These are phyloP conservation scores for Plantago coronopus DNA, from an alignment of 305 asterid genomes.

Conservation along the genomic window DNA sequence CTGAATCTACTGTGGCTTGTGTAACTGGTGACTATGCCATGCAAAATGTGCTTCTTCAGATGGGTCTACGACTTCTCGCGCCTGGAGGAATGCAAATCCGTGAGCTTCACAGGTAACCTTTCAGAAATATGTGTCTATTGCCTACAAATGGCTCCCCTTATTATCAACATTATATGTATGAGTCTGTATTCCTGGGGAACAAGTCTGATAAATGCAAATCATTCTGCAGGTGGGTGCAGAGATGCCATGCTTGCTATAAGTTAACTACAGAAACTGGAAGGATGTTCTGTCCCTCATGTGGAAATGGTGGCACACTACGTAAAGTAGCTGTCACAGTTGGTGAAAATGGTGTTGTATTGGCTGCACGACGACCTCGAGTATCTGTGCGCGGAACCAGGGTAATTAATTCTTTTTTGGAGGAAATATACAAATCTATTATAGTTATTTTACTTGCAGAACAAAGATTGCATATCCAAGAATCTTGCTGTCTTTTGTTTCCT, in stretches of 20 bases:
- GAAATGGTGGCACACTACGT: slow-evolving; percentile 94
- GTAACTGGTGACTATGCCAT: slow-evolving; percentile 87
- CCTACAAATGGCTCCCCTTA: not conserved
- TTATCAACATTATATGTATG: not conserved
- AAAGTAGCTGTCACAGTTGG: slow-evolving; percentile 90
- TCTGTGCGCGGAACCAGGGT: slow-evolving; percentile 97
- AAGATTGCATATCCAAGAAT: not conserved
- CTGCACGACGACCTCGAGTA: slow-evolving; percentile 74
- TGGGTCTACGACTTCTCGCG: slow-evolving; percentile 90
- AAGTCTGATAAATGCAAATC: slow-evolving; percentile 5
- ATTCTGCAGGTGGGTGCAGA: slow-evolving; percentile 82
- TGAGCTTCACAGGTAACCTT: slow-evolving; percentile 72
- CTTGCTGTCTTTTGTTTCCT: not conserved
- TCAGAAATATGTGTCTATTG: not conserved
- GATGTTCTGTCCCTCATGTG: slow-evolving; percentile 92
- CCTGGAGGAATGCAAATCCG: slow-evolving; percentile 99
- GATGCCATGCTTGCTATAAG: slow-evolving; percentile 96
- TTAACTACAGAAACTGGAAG: slow-evolving; percentile 84
- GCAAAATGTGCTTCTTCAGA: slow-evolving; percentile 98
- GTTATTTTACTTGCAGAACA: not conserved
- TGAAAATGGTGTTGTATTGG: slow-evolving; percentile 77
- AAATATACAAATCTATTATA: not conserved
- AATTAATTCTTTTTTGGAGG: slow-evolving; percentile 5
- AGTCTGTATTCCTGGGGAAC: not conserved
- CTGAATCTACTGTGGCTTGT: slow-evolving; percentile 93